phyloP scores from a whole-genome alignment of 139 green algal genomes.

The Edaphochlamys debaryana region DNA sequence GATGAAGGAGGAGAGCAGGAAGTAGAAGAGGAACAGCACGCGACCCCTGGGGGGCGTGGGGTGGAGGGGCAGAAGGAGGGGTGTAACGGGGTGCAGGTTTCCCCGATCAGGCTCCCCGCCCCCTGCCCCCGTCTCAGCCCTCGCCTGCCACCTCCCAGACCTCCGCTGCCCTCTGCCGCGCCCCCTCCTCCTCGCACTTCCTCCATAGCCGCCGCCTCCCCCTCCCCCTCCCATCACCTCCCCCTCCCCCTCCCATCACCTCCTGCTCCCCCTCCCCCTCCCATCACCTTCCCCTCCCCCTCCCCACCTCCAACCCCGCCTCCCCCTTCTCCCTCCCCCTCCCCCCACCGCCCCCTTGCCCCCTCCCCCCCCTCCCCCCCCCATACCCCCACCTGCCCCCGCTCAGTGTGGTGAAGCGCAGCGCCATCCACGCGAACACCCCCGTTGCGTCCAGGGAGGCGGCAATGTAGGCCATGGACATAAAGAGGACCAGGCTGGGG shows the following conservation, averaged over 20 bases:
- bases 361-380: too few relatives aligned
- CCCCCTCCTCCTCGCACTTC: not conserved
- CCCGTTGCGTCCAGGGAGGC: conserved; percentile 55
- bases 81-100: too few relatives aligned
- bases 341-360: too few relatives aligned
- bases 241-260: not conserved
- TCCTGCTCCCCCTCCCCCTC: not conserved
- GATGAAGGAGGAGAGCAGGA: conserved; percentile 42
- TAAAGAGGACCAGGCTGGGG: conserved; percentile 49
- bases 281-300: too few relatives aligned
- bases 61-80: too few relatives aligned
- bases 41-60: too few relatives aligned
- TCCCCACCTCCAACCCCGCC: too few relatives aligned
- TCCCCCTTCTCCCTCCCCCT: too few relatives aligned
- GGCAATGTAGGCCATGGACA: conserved; percentile 61
- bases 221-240: not conserved
- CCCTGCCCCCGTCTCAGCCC: not conserved
- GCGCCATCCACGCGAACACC: conserved; percentile 43
- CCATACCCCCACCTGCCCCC: not conserved
- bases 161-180: too few relatives aligned
- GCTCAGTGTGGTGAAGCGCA: too few relatives aligned
- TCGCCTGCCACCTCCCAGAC: too few relatives aligned
- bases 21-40: conserved; percentile 61
- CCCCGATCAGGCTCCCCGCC: not conserved
- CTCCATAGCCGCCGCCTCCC: not conserved